Conservation (phyloP, 805 yeast species). For the Wickerhamiella parazyma region DNA sequence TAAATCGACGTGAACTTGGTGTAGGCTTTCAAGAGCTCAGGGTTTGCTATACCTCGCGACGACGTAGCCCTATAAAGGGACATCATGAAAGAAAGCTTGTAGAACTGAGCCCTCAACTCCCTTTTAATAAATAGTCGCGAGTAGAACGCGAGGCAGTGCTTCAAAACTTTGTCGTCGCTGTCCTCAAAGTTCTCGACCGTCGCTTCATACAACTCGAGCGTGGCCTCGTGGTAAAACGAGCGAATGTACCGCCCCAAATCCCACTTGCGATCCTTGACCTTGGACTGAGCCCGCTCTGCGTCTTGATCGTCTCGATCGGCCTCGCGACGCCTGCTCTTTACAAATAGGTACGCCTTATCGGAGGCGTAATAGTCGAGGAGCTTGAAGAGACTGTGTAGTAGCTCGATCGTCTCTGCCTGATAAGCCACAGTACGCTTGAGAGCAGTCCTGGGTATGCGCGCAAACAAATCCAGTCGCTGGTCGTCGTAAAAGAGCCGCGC, state of each 20-base stretch:
- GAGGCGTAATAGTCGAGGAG: constrained; percentile 53
- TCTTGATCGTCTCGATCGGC: constrained; percentile 17
- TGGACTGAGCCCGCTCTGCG: constrained; percentile 23
- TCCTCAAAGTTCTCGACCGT: constrained; percentile 50
- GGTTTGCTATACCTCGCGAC: constrained; percentile 32
- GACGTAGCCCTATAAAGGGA: constrained; percentile 39
- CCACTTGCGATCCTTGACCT: constrained; percentile 34
- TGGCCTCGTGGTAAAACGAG: constrained; percentile 41
- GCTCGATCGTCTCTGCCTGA: constrained; percentile 46
- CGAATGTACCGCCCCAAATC: constrained; percentile 32
- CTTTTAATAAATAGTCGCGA: constrained; percentile 54
- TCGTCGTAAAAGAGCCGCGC: constrained; percentile 60
- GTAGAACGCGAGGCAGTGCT: constrained; percentile 52
- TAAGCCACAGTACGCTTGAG: constrained; percentile 49
- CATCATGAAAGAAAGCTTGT: constrained; percentile 61
- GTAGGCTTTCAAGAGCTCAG: constrained; percentile 40
- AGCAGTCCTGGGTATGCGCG: constrained; percentile 49
- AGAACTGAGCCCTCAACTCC: constrained; percentile 43
- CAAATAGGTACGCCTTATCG: constrained; percentile 38
- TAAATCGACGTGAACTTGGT: constrained; percentile 52
- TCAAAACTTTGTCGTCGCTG: constrained; percentile 44
- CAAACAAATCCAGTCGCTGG: constrained; percentile 40
- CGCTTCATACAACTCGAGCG: constrained; percentile 52
- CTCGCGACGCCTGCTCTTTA: constrained; percentile 30
- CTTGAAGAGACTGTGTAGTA: constrained; percentile 51